phyloP scores from a whole-genome alignment of 768 basidiomycete genomes.

The Mycena floridula region DNA sequence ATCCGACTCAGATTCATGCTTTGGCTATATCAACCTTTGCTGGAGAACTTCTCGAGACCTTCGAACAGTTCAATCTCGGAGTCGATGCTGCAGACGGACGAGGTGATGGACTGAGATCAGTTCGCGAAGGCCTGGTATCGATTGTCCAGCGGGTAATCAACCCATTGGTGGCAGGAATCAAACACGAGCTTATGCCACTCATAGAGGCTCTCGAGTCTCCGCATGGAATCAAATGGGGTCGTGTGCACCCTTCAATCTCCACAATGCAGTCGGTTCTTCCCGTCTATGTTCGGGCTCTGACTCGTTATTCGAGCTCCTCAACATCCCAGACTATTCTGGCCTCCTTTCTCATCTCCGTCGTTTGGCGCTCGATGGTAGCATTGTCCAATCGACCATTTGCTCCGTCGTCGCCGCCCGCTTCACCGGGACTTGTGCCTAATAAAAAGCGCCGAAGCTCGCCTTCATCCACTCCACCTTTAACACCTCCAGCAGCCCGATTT shows the following conservation, averaged over 20 bases:
- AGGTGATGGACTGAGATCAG: constrained; percentile 61
- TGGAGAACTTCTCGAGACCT: constrained; percentile 65
- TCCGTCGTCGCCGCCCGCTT: constrained; percentile 31
- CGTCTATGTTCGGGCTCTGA: constrained; percentile 51
- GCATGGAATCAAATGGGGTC: constrained; percentile 18
- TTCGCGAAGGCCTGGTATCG: constrained; percentile 67
- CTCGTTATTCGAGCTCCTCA: constrained; percentile 46
- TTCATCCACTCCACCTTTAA: constrained; percentile 43
- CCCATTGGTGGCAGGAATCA: constrained; percentile 58
- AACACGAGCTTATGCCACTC: constrained; percentile 52
- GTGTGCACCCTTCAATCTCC: constrained; percentile 53
- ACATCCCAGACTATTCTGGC: constrained; percentile 58
- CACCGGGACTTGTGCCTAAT: constrained; percentile 26
- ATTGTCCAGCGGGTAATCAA: constrained; percentile 60
- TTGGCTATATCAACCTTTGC: constrained; percentile 63
- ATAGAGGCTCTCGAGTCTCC: constrained; percentile 57
- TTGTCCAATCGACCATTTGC: constrained; percentile 53
- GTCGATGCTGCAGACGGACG: constrained; percentile 48
- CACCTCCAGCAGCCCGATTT: constrained; percentile 55
- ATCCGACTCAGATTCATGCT: constrained; percentile 67
- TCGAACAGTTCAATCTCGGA: constrained; percentile 62
- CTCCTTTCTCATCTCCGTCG: constrained; percentile 62
- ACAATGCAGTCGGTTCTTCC: constrained; percentile 56
- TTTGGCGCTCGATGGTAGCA: constrained; percentile 73
- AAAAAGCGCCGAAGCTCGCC: constrained; percentile 39